Base-by-base conservation (phyloP, 2,329 filamentous ascomycete species). In the Aspergillus japonicus region DNA sequence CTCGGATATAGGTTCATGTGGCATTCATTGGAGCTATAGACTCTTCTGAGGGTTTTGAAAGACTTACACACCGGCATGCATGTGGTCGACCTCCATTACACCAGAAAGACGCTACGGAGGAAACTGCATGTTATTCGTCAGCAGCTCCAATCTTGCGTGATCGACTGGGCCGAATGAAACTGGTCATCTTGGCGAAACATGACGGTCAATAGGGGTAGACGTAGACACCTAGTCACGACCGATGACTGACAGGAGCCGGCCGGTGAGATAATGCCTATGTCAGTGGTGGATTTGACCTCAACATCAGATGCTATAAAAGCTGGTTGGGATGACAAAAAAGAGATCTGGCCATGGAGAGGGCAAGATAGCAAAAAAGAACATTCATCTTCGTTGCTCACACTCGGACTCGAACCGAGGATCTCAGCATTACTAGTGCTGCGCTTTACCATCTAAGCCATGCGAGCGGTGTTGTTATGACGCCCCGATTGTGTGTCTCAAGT, bases 401-500 rank as follows among this genome's bases (percentile, higher is more conserved):
- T 44, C 39, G 39, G 39, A 44, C 39, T 44, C 39, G 39, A 44
- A 44, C 39, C 39, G 39, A 44, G 39, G 39, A 44, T 44, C 39
- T 44, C 39, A 44, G 39, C 39, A 44, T 44, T 44, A 44, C 39
- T 44, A 44, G 39, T 44, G 39, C 39, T 44, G 39, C 39, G 39
- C 39, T 44, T 44, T 44, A 44, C 39, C 39, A 44, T 44, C 39
- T 44, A 44, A 44, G 39, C 39, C 39, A 44, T 44, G 39, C n/a
- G 39, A 44, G 39, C 39, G n/a, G 16, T 7, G 6, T 44, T 16
- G 16, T 10, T 19, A 6, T 4, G 4, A 12, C 11, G 2, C 2
- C 1, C 1, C 1, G 4, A 35, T 12, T 4, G 1, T 11, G 4
- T 14, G 33, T 4, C 3, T 2, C 1, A 1, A 0, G 10, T 14